phyloP scores from a whole-genome alignment of 169 alveolate species.

The Besnoitia besnoiti region DNA sequence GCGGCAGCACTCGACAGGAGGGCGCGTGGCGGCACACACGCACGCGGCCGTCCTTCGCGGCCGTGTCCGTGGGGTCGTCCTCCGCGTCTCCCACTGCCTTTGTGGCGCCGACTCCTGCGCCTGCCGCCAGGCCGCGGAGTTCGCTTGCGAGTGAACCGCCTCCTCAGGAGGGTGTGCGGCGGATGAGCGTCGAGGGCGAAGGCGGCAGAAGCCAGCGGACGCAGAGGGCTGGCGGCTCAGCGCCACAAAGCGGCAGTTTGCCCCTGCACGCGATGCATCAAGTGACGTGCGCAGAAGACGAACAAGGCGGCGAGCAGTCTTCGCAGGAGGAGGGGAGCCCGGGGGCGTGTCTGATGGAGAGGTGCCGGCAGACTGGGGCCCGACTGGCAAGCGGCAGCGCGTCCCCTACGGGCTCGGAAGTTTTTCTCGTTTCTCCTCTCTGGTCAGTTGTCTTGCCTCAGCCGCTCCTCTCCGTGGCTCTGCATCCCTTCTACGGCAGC shows the following conservation, averaged over 20 bases:
- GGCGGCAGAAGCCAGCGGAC: no score
- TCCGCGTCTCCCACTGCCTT: background rate
- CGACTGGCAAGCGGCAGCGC: no score
- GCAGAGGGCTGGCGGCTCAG: no score
- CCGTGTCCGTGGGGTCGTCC: background rate
- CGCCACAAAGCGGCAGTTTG: no score
- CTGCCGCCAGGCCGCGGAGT: background rate
- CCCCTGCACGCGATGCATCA: no score
- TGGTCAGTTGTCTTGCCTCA: background rate
- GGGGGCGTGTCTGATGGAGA: background rate
- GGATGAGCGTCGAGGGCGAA: no score
- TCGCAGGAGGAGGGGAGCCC: background rate
- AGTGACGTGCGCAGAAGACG: no score
- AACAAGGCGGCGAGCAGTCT: background rate
- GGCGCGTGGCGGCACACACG: no score
- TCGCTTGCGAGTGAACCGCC: no score
- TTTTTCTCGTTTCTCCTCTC: constrained; percentile 2
- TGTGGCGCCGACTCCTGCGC: background rate
- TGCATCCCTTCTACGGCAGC: constrained; percentile 20
- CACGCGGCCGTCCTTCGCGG: background rate
- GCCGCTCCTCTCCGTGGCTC: constrained; percentile 15
- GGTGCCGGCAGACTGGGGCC: background rate
- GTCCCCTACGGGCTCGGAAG: background rate
- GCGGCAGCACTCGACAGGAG: background rate
- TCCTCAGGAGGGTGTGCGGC: no score